Conservation (phyloP, 2,329 filamentous ascomycete genomes). For the Alternaria gaisen region DNA sequence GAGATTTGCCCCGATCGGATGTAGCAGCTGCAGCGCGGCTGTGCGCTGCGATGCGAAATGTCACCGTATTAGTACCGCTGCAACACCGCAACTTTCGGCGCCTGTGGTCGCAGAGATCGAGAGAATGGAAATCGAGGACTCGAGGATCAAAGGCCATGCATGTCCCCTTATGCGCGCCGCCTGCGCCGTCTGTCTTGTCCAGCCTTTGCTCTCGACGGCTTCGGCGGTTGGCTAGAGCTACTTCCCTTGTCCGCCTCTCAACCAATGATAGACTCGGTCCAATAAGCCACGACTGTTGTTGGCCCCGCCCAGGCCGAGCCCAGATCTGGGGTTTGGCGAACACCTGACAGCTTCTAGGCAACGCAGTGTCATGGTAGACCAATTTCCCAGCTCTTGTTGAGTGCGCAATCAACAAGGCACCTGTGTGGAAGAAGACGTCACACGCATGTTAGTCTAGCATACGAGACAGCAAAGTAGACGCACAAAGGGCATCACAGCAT, state of each 20-base stretch:
- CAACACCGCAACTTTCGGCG: neutral
- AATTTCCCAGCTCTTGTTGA: neutral
- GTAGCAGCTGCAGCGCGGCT: neutral
- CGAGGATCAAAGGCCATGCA: slow-evolving; percentile 15
- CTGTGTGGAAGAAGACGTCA: neutral
- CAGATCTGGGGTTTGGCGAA: slow-evolving; percentile 21
- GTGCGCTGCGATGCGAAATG: slow-evolving; percentile 3
- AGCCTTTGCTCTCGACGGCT: slow-evolving; percentile 18
- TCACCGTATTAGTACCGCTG: slow-evolving; percentile 3
- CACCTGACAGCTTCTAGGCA: slow-evolving; percentile 12
- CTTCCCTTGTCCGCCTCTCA: slow-evolving; percentile 15
- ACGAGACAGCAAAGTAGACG: neutral
- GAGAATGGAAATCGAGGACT: slow-evolving; percentile 10
- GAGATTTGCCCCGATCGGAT: neutral
- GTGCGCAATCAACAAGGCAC: neutral
- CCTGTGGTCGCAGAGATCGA: slow-evolving; percentile 2
- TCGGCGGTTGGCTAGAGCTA: slow-evolving; percentile 19
- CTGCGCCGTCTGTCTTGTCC: neutral
- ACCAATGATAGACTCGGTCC: slow-evolving; percentile 15
- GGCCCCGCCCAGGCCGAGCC: slow-evolving; percentile 20
- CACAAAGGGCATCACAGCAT: slow-evolving; percentile 5
- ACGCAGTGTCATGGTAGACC: slow-evolving; percentile 2
- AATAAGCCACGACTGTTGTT: slow-evolving; percentile 17
- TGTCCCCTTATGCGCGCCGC: slow-evolving; percentile 8
- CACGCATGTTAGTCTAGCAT: neutral